Base-by-base conservation (phyloP, 306 rosid genomes). In the Vigna radiata region DNA sequence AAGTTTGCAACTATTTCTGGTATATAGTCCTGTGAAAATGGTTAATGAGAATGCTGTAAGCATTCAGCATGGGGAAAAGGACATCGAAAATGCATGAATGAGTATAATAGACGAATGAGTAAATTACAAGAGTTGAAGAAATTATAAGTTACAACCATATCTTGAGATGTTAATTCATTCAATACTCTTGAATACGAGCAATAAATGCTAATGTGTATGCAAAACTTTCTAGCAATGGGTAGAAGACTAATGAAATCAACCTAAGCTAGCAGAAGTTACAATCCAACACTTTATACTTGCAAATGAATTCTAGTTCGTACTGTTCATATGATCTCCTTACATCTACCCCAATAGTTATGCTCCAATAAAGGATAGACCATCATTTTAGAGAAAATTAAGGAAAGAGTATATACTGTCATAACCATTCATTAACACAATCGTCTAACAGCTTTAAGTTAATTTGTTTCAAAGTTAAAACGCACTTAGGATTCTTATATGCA, bases 11-110 rank as follows among this genome's bases (percentile, higher is more conserved):
- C 73, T 73, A 73, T 72, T 83, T 85, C 88, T 54, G 88, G 86
- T 66, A 79, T 77, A 79, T 76, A 84, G 55, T 85, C 91, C 98
- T 95, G 85, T 9, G 67, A 68, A 70, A 19, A 83, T 43, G 53
- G 14, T 72, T 49, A 68, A 29, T 25, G 77, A 76, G 33, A 75
- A 9, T 53, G 47, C 81, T 58, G 66, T 44, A 44, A 44, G 49
- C 49, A 44, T 12, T 19, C 64, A 47, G 52, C 62, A 56, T 37
- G 16, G 13, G 56, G 46, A 33, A 46, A 62, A 39, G 55, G 60
- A 27, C 39, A 61, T 17, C 0, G 14, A 36, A 62, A 62, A 62
- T 16, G 46, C 68, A 62, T 62, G 47, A 14, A 27, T 14, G 27
- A 59, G 14, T 59, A 29, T 27, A 12, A 18, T 18, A 53, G 4